These are phyloP conservation scores for Knoxdaviesia capensis DNA, from an alignment of 2,329 filamentous ascomycete species.

Conservation along the genomic window DNA sequence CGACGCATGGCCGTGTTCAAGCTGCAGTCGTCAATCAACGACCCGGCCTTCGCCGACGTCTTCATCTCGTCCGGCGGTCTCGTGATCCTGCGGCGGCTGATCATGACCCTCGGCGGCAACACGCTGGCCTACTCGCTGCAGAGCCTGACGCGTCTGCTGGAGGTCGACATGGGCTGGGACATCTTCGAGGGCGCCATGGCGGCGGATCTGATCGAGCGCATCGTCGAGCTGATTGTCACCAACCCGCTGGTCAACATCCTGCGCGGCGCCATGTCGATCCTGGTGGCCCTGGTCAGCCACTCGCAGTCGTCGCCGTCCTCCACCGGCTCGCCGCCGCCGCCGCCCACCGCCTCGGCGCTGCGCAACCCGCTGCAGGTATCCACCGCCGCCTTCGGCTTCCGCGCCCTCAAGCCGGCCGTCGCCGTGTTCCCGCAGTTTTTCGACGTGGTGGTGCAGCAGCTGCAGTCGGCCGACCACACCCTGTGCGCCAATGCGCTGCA, in stretches of 20 bases:
- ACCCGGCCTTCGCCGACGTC: constrained; percentile 88
- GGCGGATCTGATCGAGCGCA: constrained; percentile 49
- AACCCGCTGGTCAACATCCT: constrained; percentile 96
- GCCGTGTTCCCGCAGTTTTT: constrained; percentile 86
- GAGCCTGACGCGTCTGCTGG: constrained; percentile 67
- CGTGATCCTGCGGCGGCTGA: constrained; percentile 59
- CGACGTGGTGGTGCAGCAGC: constrained; percentile 75
- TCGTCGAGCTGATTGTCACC: constrained; percentile 83
- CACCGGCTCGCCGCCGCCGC: constrained; percentile 21
- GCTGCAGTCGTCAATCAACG: constrained; percentile 83
- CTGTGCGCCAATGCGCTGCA: constrained; percentile 90
- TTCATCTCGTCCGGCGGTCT: constrained; percentile 85
- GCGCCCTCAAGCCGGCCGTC: constrained; percentile 78
- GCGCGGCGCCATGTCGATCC: constrained; percentile 86
- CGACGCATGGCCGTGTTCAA: constrained; percentile 99
- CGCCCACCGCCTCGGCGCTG: constrained; percentile 16
- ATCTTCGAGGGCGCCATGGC: constrained; percentile 45
- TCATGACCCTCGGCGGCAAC: constrained; percentile 74
- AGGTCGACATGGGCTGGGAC: constrained; percentile 98
- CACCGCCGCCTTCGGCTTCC: constrained; percentile 57
- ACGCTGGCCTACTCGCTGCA: constrained; percentile 90
- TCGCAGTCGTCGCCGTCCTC: constrained; percentile 35
- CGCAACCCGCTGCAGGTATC: constrained; percentile 15
- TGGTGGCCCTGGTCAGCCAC: constrained; percentile 81
- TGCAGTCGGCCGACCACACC: constrained; percentile 86